Evolutionary conservation across 2,329 filamentous ascomycete genomes (phyloP).

Genomic region (Emericellopsis cladophorae): DNA sequence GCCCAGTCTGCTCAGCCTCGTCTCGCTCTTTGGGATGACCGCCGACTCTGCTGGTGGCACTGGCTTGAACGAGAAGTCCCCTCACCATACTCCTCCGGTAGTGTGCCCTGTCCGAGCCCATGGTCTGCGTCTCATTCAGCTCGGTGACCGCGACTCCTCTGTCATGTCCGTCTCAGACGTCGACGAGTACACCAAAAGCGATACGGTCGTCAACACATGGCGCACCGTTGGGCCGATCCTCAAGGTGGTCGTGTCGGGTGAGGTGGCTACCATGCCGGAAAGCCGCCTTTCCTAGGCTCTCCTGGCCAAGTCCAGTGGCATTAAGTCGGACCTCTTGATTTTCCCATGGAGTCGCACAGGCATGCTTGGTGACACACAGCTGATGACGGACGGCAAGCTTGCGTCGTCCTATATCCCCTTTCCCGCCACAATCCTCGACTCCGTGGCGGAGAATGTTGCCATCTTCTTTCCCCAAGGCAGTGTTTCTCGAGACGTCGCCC

Average conservation of each 20-base stretch:
- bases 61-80: conserved; percentile 7
- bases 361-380: conserved; percentile 47
- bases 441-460: conserved; percentile 54
- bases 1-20: conserved; percentile 14
- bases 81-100: not conserved
- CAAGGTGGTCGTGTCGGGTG: conserved; percentile 70
- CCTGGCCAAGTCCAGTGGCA: conserved; percentile 54
- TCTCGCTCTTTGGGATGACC: conserved; percentile 48
- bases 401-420: conserved; percentile 55
- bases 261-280: conserved; percentile 68
- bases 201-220: conserved; percentile 87
- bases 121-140: conserved; percentile 72
- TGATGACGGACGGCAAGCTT: conserved; percentile 20
- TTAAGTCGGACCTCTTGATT: conserved; percentile 61
- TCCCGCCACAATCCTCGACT: conserved; percentile 53
- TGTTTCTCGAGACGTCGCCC: conserved; percentile 16
- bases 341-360: conserved; percentile 86
- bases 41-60: conserved; percentile 6
- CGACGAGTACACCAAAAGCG: conserved; percentile 57
- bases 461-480: conserved; percentile 62
- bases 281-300: conserved; percentile 69
- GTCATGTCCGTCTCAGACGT: conserved; percentile 88
- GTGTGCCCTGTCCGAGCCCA: conserved; percentile 51
- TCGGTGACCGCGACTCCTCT: conserved; percentile 85
- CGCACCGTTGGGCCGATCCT: conserved; percentile 76